Conservation (phyloP, 306 rosid species). For the Inga leiocalycina region DNA sequence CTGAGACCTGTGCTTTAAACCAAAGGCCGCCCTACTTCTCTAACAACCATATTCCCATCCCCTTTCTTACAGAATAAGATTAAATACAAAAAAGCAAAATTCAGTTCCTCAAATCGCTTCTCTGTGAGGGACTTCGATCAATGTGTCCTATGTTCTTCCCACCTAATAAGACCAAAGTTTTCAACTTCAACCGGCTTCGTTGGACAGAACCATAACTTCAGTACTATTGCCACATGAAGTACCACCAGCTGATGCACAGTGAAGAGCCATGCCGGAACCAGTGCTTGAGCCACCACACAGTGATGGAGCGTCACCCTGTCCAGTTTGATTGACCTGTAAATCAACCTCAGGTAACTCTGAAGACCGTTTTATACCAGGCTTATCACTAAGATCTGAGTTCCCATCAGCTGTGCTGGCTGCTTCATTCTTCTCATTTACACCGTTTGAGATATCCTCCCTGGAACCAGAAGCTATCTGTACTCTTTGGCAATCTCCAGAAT, state of each 20-base stretch:
- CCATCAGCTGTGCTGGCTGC: slow-evolving; percentile 9
- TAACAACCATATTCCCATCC: slow-evolving; percentile 1
- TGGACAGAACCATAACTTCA: slow-evolving; percentile 50
- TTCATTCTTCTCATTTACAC: slow-evolving; percentile 19
- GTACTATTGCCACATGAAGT: slow-evolving; percentile 43
- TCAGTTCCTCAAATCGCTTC: slow-evolving; percentile 10
- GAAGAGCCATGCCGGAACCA: slow-evolving; percentile 45
- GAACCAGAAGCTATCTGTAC: slow-evolving; percentile 25
- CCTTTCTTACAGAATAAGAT: neutral
- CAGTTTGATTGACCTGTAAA: slow-evolving; percentile 43
- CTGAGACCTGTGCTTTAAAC: neutral
- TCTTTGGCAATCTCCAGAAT: slow-evolving; percentile 39
- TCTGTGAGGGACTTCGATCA: neutral
- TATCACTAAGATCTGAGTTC: slow-evolving; percentile 18
- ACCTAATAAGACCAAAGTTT: slow-evolving; percentile 28
- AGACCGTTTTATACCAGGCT: slow-evolving; percentile 27
- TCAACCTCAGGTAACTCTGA: slow-evolving; percentile 41
- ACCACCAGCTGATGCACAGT: slow-evolving; percentile 48
- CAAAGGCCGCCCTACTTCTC: slow-evolving; percentile 30
- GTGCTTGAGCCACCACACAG: slow-evolving; percentile 39
- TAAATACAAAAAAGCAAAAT: neutral
- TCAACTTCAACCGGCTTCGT: slow-evolving; percentile 59
- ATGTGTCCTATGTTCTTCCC: neutral
- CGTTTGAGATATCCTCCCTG: slow-evolving; percentile 23
- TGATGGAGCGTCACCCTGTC: slow-evolving; percentile 34